Evolutionary conservation across 139 green algal genomes (phyloP).

Genomic region (Zygnema cylindricum): DNA sequence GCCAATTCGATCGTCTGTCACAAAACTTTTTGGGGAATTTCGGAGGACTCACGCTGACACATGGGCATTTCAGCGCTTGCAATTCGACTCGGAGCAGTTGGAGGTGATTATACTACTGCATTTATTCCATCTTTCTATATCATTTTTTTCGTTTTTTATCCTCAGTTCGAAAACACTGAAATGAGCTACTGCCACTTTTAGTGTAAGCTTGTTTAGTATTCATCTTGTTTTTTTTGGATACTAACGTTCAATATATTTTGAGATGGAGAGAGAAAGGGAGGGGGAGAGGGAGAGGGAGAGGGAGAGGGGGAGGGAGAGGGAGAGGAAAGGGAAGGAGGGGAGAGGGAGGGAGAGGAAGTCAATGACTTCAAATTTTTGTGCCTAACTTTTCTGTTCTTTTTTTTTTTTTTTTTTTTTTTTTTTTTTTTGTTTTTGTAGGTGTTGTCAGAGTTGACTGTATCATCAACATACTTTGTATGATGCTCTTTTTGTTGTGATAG

Average conservation of each 20-base stretch:
- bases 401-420: background rate
- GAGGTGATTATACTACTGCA: constrained; percentile 52
- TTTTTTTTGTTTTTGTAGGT: background rate
- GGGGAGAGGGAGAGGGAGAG: background rate
- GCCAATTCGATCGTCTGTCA: constrained; percentile 67
- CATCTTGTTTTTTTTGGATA: background rate
- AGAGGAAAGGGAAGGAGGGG: background rate
- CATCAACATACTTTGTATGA: background rate
- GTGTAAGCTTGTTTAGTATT: background rate
- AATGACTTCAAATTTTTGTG: background rate
- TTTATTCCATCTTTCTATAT: background rate
- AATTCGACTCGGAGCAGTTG: constrained; percentile 55
- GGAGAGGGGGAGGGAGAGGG: background rate
- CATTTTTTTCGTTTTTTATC: background rate
- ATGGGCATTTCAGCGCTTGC: constrained; percentile 41
- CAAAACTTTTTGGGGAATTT: constrained; percentile 58
- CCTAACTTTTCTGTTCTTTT: background rate
- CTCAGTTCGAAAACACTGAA: too few species aligned
- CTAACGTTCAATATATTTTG: too few species aligned
- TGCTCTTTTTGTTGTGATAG: too few species aligned
- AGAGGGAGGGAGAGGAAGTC: background rate
- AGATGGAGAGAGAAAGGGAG: background rate
- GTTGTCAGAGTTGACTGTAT: background rate
- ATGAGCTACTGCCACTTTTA: background rate
- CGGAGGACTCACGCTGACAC: constrained; percentile 63